Conservation (phyloP, 495 filamentous ascomycete genomes). For the Trichoderma erinaceum region DNA sequence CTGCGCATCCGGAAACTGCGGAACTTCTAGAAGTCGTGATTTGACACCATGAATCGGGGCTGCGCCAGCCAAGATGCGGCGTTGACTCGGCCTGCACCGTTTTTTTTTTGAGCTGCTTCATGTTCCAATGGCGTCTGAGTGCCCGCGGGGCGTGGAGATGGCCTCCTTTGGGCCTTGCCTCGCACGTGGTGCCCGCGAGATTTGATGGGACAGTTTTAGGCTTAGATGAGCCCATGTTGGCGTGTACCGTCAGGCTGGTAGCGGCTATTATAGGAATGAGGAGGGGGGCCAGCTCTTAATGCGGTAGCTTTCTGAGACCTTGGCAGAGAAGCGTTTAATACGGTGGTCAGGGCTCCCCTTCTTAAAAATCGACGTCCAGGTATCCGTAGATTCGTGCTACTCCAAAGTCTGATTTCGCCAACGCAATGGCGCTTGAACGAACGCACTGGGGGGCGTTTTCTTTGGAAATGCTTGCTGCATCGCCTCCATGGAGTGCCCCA, state of each 20-base stretch:
- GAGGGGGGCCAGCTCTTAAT: not conserved
- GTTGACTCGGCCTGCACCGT: not conserved
- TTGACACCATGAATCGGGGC: not conserved
- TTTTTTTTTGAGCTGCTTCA: not conserved
- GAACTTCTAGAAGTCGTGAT: slow-evolving; percentile 11
- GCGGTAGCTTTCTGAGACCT: too few relatives aligned
- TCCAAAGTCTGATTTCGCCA: not conserved
- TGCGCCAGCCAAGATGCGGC: not conserved
- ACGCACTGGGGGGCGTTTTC: not conserved
- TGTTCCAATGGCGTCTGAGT: slow-evolving; percentile 8
- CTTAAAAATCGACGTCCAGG: not conserved
- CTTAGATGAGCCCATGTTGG: not conserved
- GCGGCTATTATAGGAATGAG: not conserved
- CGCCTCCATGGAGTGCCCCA: not conserved
- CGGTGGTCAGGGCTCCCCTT: not conserved
- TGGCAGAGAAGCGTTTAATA: not conserved
- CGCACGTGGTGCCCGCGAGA: slow-evolving; percentile 9
- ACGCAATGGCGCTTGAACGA: not conserved
- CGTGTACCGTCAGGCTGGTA: slow-evolving; percentile 14
- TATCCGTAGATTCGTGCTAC: not conserved
- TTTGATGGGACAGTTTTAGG: slow-evolving; percentile 8
- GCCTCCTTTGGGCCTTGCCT: not conserved
- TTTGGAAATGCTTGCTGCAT: not conserved
- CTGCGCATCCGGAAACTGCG: slow-evolving; percentile 5
- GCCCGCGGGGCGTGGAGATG: not conserved